phyloP scores from a whole-genome alignment of 2,329 filamentous ascomycete species.

The Sarocladiaceae sp. region DNA sequence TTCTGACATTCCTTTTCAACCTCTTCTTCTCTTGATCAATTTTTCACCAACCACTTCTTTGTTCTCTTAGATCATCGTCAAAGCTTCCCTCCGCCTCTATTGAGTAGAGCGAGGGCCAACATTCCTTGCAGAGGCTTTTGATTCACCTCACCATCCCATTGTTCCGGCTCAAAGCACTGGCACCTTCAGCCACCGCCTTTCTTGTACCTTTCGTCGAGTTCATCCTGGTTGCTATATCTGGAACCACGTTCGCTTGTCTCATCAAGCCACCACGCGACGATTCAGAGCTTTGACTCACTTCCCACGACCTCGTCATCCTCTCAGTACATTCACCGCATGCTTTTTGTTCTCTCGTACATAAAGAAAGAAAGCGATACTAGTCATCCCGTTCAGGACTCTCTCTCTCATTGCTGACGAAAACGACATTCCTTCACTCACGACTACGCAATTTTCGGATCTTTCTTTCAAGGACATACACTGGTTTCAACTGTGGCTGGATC shows the following conservation, averaged over 20 bases:
- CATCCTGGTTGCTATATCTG: background rate
- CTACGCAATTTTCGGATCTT: too few species aligned
- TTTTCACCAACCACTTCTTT: background rate
- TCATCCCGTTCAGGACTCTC: too few species aligned
- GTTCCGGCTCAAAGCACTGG: background rate
- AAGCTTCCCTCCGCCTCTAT: conserved; percentile 4
- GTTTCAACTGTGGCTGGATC: conserved; percentile 1
- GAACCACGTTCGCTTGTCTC: background rate
- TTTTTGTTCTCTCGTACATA: background rate
- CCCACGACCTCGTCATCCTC: background rate
- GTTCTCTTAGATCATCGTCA: conserved; percentile 1
- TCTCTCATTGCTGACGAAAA: too few species aligned
- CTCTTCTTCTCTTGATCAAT: background rate
- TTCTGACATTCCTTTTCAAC: background rate
- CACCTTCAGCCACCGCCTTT: conserved; percentile 4
- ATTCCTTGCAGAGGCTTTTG: conserved; percentile 8
- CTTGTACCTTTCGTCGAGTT: background rate
- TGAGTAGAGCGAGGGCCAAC: background rate
- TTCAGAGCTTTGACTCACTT: background rate
- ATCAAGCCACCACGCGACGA: conserved; percentile 2
- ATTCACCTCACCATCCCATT: background rate
- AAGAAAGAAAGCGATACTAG: background rate
- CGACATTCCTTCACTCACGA: background rate
- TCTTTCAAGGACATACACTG: too few species aligned
- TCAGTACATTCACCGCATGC: background rate